Evolutionary conservation across 129 eudicot species (phyloP).

Genomic region (Flaveria brownii): DNA sequence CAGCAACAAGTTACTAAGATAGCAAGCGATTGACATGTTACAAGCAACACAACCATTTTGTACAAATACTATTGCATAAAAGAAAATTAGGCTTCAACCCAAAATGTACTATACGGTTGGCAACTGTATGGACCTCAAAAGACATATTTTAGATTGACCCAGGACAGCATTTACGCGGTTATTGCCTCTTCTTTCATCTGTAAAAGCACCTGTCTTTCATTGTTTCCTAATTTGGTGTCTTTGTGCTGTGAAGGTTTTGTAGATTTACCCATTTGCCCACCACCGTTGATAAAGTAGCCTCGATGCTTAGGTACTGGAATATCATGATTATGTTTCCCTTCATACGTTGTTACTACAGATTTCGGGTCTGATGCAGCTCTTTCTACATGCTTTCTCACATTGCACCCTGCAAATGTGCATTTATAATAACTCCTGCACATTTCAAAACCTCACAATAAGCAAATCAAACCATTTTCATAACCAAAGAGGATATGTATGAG

Average conservation of each 20-base stretch:
- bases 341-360: conserved; percentile 88
- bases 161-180: conserved; percentile 37
- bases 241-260: conserved; percentile 36
- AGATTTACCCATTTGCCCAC: conserved; percentile 23
- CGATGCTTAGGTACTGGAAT: conserved; percentile 60
- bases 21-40: neutral
- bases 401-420: conserved; percentile 80
- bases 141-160: conserved; percentile 7
- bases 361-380: conserved; percentile 78
- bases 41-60: conserved; percentile 16
- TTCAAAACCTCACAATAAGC: conserved; percentile 11
- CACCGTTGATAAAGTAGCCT: conserved; percentile 28
- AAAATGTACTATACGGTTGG: conserved; percentile 27
- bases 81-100: conserved; percentile 17
- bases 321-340: conserved; percentile 93
- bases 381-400: conserved; percentile 90
- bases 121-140: conserved; percentile 16
- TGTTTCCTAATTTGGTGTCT: conserved; percentile 52
- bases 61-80: conserved; percentile 23
- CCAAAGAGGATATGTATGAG: no score
- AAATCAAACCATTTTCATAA: neutral
- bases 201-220: conserved; percentile 51
- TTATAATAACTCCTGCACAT: conserved; percentile 87
- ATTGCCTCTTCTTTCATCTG: conserved; percentile 73
- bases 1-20: no score